phyloP scores from a whole-genome alignment of 257 asterid species.

The Nicotiana tomentosiformis region DNA sequence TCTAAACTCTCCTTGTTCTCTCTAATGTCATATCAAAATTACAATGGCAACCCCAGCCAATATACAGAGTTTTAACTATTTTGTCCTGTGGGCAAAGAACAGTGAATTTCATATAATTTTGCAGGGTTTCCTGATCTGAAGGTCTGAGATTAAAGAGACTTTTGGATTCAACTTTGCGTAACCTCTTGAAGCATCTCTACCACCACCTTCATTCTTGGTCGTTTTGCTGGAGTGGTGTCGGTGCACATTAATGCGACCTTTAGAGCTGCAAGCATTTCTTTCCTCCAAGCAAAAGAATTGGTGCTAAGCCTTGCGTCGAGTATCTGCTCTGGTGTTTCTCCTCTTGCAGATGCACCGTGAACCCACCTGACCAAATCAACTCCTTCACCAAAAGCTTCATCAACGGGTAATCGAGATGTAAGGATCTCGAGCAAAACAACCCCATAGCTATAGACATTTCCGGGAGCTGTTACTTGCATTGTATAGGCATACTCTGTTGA shows the following conservation, averaged over 20 bases:
- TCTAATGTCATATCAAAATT: neutral
- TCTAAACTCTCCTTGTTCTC: neutral
- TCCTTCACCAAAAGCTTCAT: conserved; percentile 95
- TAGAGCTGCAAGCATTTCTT: conserved; percentile 88
- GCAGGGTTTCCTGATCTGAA: neutral
- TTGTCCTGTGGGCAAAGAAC: neutral
- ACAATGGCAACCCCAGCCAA: neutral
- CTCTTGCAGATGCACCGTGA: conserved; percentile 74
- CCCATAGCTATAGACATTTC: conserved; percentile 94
- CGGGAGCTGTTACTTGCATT: conserved; percentile 99
- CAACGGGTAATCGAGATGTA: conserved; percentile 69
- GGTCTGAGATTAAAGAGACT: neutral
- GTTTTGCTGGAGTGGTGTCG: conserved; percentile 84
- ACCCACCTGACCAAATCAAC: conserved; percentile 98
- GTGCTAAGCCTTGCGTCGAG: conserved; percentile 91
- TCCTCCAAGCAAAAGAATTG: conserved; percentile 82
- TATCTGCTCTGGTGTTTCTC: conserved; percentile 98
- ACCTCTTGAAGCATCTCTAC: conserved; percentile 87
- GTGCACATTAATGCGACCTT: conserved; percentile 84
- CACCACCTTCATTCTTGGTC: conserved; percentile 89
- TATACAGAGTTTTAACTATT: neutral
- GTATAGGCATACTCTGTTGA: conserved; percentile 93
- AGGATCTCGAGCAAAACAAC: conserved; percentile 93
- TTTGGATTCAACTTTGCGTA: conserved; percentile 25
- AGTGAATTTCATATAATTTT: neutral